A percentile compares a stretch with the other conserved stretches of the same genome.
Evolutionary conservation across 192 early-diverging fungal genomes (phyloP).

Genomic region (Backusella circina): DNA sequence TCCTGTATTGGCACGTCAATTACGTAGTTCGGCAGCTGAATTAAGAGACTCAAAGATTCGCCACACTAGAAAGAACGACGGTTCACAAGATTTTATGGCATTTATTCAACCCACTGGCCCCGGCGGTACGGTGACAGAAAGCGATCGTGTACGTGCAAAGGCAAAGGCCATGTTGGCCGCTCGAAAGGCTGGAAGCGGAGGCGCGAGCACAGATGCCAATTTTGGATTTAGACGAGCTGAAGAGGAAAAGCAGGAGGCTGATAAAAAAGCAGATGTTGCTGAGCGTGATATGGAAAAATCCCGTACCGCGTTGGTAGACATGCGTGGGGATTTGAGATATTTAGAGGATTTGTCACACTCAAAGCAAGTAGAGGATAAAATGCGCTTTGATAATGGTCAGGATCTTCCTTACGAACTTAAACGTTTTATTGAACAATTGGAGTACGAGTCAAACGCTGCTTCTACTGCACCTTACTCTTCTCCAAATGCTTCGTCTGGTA

Average conservation of each 20-base stretch:
- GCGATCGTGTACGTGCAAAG: slow-evolving; percentile 50
- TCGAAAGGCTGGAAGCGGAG: slow-evolving; percentile 39
- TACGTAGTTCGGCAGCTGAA: slow-evolving; percentile 41
- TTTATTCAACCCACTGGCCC: slow-evolving; percentile 49
- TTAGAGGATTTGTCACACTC: slow-evolving; percentile 10
- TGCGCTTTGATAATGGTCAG: slow-evolving; percentile 39
- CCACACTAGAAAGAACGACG: slow-evolving; percentile 36
- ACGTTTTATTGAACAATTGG: slow-evolving; percentile 45
- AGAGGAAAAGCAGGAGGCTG: slow-evolving; percentile 45
- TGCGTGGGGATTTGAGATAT: slow-evolving; percentile 33
- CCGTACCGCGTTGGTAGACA: slow-evolving; percentile 37
- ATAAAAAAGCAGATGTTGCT: slow-evolving; percentile 37
- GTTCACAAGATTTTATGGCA: slow-evolving; percentile 19
- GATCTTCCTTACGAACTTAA: slow-evolving; percentile 41
- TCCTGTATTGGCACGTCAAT: slow-evolving; percentile 36
- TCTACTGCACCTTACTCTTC: slow-evolving; percentile 7
- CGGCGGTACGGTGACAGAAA: slow-evolving; percentile 45
- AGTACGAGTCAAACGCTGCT: slow-evolving; percentile 1
- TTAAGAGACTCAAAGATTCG: slow-evolving; percentile 38
- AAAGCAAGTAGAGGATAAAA: slow-evolving; percentile 16
- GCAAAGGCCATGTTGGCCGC: slow-evolving; percentile 54
- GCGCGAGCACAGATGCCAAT: slow-evolving; percentile 21
- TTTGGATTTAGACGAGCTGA: slow-evolving; percentile 33
- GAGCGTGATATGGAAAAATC: slow-evolving; percentile 42
- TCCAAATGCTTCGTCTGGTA: neutral